These are phyloP conservation scores for Melaleuca quinquenervia DNA, from an alignment of 345 rosid species.

Conservation along the genomic window DNA sequence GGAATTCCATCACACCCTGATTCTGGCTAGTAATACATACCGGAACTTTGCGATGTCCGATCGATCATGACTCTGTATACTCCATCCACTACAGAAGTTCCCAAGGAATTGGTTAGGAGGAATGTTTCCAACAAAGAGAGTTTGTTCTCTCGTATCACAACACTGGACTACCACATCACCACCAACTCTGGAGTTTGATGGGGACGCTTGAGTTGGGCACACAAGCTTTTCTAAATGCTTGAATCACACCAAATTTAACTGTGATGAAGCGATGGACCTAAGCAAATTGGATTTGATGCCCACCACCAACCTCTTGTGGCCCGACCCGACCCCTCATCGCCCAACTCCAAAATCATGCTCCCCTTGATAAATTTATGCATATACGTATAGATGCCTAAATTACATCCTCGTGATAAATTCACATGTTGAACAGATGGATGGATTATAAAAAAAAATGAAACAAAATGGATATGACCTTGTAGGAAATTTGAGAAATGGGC, in stretches of 20 bases:
- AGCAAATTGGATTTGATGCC: neutral
- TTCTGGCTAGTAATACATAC: too few relatives aligned
- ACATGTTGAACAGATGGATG: neutral
- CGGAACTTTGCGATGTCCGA: too few relatives aligned
- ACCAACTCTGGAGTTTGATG: neutral
- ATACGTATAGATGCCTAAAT: neutral
- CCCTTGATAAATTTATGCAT: neutral
- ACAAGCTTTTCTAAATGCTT: neutral
- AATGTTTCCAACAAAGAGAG: too few relatives aligned
- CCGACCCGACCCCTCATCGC: neutral
- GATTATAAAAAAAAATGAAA: fast-evolving
- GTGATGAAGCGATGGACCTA: neutral
- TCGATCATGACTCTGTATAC: too few relatives aligned
- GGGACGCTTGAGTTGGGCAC: neutral
- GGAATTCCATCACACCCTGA: too few relatives aligned
- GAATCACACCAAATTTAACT: neutral
- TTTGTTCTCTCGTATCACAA: too few relatives aligned
- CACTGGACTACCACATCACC: neutral
- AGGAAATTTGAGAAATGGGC: neutral
- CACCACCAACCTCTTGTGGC: neutral
- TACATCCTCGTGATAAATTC: neutral
- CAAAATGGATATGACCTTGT: neutral
- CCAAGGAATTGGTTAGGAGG: too few relatives aligned
- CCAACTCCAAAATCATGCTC: neutral
- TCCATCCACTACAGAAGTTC: too few relatives aligned